phyloP scores from a whole-genome alignment of 148 eudicot species.

The Cornus controversa region DNA sequence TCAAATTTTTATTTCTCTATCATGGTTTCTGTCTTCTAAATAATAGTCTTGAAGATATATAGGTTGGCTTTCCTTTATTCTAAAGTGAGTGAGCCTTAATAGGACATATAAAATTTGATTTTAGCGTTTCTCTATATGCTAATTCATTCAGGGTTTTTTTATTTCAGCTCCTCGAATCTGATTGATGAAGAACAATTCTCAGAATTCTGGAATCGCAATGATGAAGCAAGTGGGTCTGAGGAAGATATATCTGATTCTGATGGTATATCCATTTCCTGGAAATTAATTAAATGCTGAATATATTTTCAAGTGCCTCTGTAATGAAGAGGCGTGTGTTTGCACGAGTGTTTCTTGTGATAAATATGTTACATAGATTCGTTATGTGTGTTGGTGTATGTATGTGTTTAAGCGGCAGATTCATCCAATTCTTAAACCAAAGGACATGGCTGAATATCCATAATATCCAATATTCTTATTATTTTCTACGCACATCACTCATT shows the following conservation, averaged over 20 bases:
- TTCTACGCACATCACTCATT: too few species aligned
- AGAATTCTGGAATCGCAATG: constrained; percentile 92
- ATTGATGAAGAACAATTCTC: constrained; percentile 41
- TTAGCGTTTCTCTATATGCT: neutral
- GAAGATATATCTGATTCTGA: constrained; percentile 92
- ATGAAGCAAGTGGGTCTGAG: constrained; percentile 64
- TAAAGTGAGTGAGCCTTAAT: neutral
- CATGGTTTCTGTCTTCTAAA: neutral
- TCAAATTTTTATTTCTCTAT: neutral
- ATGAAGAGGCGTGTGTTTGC: neutral
- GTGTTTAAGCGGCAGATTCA: too few species aligned
- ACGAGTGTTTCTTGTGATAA: neutral
- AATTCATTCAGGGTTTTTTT: constrained; percentile 8
- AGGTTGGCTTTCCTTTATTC: neutral
- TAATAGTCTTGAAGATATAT: neutral
- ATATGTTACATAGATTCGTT: too few species aligned
- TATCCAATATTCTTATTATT: too few species aligned
- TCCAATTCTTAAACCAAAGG: too few species aligned
- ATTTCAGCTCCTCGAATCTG: constrained; percentile 50
- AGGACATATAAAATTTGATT: neutral
- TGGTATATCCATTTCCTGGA: constrained; percentile 42
- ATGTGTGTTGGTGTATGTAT: too few species aligned
- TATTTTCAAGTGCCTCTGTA: neutral
- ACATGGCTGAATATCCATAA: too few species aligned
- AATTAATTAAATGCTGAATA: neutral